These are phyloP conservation scores for Ganoderma meredithae DNA, from an alignment of 1,284 basidiomycete species.

Conservation along the genomic window DNA sequence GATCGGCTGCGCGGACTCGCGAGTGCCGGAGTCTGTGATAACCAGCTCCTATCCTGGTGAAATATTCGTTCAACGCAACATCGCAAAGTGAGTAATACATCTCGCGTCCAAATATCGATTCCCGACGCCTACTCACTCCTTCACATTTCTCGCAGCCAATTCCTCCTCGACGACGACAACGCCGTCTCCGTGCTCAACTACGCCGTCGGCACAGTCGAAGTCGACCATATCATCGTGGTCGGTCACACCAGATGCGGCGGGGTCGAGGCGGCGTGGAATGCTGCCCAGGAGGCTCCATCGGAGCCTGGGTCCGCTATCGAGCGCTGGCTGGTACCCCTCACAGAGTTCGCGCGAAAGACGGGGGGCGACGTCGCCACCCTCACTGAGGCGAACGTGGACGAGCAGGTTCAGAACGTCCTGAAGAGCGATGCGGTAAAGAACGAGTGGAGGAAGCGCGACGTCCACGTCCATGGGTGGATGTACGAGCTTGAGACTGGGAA, in stretches of 20 bases:
- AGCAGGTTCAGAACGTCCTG: conserved; percentile 80
- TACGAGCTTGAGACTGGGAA: conserved; percentile 78
- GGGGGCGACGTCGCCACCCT: conserved; percentile 48
- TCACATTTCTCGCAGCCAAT: conserved; percentile 61
- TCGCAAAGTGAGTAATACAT: conserved; percentile 61
- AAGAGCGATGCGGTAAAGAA: conserved; percentile 66
- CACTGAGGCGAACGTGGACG: conserved; percentile 80
- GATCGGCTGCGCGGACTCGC: conserved; percentile 79
- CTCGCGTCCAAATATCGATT: background rate
- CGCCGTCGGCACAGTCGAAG: conserved; percentile 78
- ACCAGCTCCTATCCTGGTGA: conserved; percentile 67
- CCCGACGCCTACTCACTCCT: background rate
- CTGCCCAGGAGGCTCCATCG: conserved; percentile 43
- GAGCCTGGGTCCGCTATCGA: conserved; percentile 60
- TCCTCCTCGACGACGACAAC: conserved; percentile 82
- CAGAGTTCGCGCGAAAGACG: conserved; percentile 58
- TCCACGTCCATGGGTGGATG: conserved; percentile 87
- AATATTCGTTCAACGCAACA: conserved; percentile 74
- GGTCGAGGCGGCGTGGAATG: conserved; percentile 65
- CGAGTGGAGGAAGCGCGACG: conserved; percentile 76
- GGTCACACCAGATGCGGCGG: conserved; percentile 89
- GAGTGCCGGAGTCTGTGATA: conserved; percentile 66
- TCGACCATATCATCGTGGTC: conserved; percentile 85
- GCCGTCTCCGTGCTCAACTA: conserved; percentile 83
- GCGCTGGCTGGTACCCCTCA: conserved; percentile 80